phyloP scores from a whole-genome alignment of 2,329 filamentous ascomycete genomes.

The Fusarium oxysporum region DNA sequence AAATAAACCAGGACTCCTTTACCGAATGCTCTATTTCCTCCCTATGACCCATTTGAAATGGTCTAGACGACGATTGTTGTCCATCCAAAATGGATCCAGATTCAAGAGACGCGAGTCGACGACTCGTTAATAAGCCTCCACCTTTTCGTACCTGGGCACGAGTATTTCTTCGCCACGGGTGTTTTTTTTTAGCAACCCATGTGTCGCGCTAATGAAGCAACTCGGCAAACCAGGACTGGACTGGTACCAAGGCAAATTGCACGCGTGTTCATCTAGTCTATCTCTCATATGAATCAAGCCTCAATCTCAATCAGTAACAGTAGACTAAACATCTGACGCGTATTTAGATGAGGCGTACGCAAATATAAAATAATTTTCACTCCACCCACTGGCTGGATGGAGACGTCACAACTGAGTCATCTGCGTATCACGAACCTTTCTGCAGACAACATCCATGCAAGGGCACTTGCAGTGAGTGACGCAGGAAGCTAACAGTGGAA shows the following conservation, averaged over 20 bases:
- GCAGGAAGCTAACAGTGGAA: constrained; percentile 14
- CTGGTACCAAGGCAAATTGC: constrained; percentile 25
- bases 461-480: constrained; percentile 18
- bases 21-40: constrained; percentile 1
- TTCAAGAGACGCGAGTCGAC: not conserved
- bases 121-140: constrained; percentile 9
- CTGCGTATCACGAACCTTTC: constrained; percentile 7
- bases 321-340: constrained; percentile 5
- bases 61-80: constrained; percentile 20
- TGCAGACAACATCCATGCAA: constrained; percentile 25
- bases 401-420: constrained; percentile 24
- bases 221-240: not conserved
- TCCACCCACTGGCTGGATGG: constrained; percentile 18
- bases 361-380: not conserved
- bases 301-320: not conserved
- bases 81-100: constrained; percentile 20
- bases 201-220: constrained; percentile 14
- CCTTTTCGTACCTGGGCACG: constrained; percentile 3
- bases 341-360: constrained; percentile 3
- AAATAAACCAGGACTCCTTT: constrained; percentile 19
- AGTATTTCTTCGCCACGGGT: constrained; percentile 22
- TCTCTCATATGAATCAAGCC: constrained; percentile 6
- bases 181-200: constrained; percentile 40
- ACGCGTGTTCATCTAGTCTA: constrained; percentile 29
- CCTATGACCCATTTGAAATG: constrained; percentile 7